These are phyloP conservation scores for Venturiaceae sp. DNA, from an alignment of 2,329 filamentous ascomycete species.

Conservation along the genomic window DNA sequence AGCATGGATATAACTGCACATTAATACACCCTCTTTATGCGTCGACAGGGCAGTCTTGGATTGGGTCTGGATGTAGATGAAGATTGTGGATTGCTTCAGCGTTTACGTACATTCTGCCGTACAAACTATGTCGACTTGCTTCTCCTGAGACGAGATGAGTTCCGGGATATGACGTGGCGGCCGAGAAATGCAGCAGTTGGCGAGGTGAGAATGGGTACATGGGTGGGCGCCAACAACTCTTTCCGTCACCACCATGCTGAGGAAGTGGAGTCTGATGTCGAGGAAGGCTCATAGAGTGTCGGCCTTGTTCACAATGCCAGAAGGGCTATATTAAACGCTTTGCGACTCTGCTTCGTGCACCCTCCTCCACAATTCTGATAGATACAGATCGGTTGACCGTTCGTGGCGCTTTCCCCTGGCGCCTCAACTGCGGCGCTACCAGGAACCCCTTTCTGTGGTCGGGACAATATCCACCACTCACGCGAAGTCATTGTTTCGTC, in stretches of 20 bases:
- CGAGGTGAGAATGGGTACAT: too few relatives aligned
- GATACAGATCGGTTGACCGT: neutral
- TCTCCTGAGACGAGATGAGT: neutral
- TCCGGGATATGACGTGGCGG: neutral
- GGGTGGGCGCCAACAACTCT: neutral
- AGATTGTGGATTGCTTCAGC: neutral
- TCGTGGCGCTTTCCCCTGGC: neutral
- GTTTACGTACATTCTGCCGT: neutral
- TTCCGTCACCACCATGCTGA: too few relatives aligned
- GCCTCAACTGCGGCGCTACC: neutral
- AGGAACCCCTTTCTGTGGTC: neutral
- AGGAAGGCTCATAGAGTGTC: too few relatives aligned
- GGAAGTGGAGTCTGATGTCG: too few relatives aligned
- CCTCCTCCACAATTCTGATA: too few relatives aligned
- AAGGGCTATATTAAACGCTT: too few relatives aligned
- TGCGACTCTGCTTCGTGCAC: too few relatives aligned
- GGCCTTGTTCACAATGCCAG: too few relatives aligned
- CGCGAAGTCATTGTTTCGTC: neutral
- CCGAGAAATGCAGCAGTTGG: neutral
- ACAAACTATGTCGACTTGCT: neutral
- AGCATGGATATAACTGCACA: neutral
- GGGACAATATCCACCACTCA: neutral
- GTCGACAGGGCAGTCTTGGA: neutral
- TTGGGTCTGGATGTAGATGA: neutral
- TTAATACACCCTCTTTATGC: neutral